Conservation (phyloP, 495 filamentous ascomycete species). For the Terfezia boudieri region DNA sequence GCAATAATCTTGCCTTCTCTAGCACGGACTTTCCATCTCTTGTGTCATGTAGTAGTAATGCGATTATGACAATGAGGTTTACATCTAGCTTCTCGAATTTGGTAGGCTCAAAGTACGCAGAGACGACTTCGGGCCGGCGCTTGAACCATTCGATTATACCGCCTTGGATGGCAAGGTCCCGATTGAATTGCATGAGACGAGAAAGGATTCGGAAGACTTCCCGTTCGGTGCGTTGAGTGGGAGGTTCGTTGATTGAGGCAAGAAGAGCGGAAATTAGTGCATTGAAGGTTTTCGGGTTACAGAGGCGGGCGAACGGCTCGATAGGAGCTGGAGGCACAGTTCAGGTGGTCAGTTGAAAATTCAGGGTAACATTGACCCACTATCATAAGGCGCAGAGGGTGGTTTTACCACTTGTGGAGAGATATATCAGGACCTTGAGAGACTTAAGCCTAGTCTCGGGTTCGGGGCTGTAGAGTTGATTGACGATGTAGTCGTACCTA, state of each 20-base stretch:
- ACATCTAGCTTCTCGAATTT: slow-evolving; percentile 3
- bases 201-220: slow-evolving; percentile 10
- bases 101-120: slow-evolving; percentile 4
- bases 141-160: slow-evolving; percentile 10
- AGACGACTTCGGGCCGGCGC: slow-evolving; percentile 4
- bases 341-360: neutral
- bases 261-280: slow-evolving; percentile 9
- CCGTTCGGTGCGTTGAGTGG: slow-evolving; percentile 4
- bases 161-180: slow-evolving; percentile 9
- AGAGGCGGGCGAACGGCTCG: slow-evolving; percentile 8
- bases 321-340: neutral
- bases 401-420: slow-evolving; percentile 4
- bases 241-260: slow-evolving; percentile 4
- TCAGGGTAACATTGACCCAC: too few relatives aligned
- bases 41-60: slow-evolving; percentile 2
- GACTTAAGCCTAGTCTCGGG: slow-evolving; percentile 1
- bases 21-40: slow-evolving; percentile 2
- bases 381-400: neutral
- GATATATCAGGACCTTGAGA: slow-evolving; percentile 10
- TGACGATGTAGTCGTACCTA: slow-evolving; percentile 6
- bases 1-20: slow-evolving; percentile 5
- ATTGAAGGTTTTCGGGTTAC: slow-evolving; percentile 5
- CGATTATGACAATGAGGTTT: slow-evolving; percentile 5
- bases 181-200: slow-evolving; percentile 6
- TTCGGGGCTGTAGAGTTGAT: slow-evolving; percentile 3